Conservation (phyloP, 2,329 filamentous ascomycete genomes). For the Xylariaceae sp. region DNA sequence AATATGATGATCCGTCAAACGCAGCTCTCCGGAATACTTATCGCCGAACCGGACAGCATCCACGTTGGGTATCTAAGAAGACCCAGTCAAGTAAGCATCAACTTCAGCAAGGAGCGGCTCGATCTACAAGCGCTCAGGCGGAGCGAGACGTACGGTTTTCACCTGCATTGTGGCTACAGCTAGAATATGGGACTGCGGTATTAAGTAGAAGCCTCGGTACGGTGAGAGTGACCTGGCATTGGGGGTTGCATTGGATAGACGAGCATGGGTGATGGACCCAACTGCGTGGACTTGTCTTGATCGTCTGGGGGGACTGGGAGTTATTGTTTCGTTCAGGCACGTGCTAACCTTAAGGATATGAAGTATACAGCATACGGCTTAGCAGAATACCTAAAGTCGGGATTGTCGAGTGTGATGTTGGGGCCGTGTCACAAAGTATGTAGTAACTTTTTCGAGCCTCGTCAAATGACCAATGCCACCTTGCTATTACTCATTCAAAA, state of each 20-base stretch:
- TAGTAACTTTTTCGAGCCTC: background rate
- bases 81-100: slow-evolving; percentile 9
- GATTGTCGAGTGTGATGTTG: background rate
- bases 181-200: slow-evolving; percentile 1
- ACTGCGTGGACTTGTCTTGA: slow-evolving; percentile 2
- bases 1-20: slow-evolving; percentile 58
- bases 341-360: no score
- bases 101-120: background rate
- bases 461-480: slow-evolving; percentile 3
- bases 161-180: slow-evolving; percentile 24
- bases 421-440: background rate
- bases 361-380: no score
- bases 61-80: slow-evolving; percentile 53
- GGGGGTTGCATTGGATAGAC: slow-evolving; percentile 22
- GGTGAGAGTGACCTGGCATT: slow-evolving; percentile 9
- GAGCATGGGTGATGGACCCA: slow-evolving; percentile 2
- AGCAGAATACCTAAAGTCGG: slow-evolving; percentile 1
- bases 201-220: slow-evolving; percentile 3
- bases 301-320: no score
- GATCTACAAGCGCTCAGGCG: background rate
- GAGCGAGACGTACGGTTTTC: slow-evolving; percentile 25
- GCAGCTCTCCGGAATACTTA: slow-evolving; percentile 50
- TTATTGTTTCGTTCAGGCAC: no score
- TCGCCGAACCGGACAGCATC: slow-evolving; percentile 56
- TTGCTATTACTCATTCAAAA: no score